Conservation (phyloP, 2,329 filamentous ascomycete genomes). For the Calonectria crousiana region DNA sequence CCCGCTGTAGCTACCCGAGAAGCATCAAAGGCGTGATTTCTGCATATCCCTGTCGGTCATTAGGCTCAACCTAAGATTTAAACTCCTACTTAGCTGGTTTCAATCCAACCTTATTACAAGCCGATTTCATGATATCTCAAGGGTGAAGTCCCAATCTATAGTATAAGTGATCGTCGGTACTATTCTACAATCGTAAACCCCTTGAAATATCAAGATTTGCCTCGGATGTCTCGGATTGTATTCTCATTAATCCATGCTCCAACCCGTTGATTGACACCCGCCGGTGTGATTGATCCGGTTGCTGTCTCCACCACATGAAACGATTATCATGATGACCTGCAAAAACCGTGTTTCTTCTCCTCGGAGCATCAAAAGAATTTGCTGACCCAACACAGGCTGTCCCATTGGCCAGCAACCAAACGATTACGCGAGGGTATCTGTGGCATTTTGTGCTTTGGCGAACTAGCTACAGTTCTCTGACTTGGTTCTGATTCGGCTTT, state of each 20-base stretch:
- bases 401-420: background rate
- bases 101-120: background rate
- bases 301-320: background rate
- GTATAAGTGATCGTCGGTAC: background rate
- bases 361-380: background rate
- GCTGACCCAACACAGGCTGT: background rate
- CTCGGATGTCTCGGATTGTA: background rate
- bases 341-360: too few species aligned
- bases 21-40: background rate
- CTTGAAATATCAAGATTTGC: background rate
- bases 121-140: background rate
- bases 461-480: background rate
- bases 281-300: background rate
- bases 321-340: background rate
- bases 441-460: background rate
- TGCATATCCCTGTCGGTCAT: background rate
- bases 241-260: background rate
- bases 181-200: background rate
- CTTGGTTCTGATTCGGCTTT: background rate
- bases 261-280: too few species aligned
- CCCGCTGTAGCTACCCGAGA: background rate
- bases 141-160: background rate
- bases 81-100: background rate
- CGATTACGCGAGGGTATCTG: background rate
- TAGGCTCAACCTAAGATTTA: background rate